phyloP scores from a whole-genome alignment of 1,139 yeast genomes.

The Komagataea norvegica region DNA sequence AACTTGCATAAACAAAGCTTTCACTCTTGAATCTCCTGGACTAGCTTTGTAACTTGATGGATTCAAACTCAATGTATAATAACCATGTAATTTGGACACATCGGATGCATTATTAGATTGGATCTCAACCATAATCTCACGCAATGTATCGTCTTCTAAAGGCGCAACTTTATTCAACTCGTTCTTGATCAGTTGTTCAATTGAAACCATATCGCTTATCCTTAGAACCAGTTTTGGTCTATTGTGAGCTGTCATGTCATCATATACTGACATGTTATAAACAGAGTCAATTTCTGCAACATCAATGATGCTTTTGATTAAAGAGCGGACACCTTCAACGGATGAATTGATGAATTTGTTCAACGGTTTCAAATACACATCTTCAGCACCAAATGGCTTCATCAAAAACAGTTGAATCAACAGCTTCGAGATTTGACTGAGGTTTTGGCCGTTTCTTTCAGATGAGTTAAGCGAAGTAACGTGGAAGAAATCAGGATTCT shows the following conservation, averaged over 20 bases:
- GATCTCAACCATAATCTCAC: constrained; percentile 38
- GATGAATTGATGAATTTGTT: constrained; percentile 62
- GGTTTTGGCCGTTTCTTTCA: constrained; percentile 41
- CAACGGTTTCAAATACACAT: constrained; percentile 72
- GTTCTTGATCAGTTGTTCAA: constrained; percentile 54
- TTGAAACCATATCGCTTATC: constrained; percentile 57
- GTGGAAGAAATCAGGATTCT: constrained; percentile 67
- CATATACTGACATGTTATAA: constrained; percentile 61
- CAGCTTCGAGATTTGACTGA: constrained; percentile 55
- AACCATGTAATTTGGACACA: constrained; percentile 31
- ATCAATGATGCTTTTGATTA: constrained; percentile 46
- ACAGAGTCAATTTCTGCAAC: constrained; percentile 55
- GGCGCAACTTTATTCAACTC: constrained; percentile 51
- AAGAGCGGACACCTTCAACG: constrained; percentile 40
- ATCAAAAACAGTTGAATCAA: constrained; percentile 62
- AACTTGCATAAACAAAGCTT: constrained; percentile 66
- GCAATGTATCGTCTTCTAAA: constrained; percentile 50
- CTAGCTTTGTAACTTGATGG: constrained; percentile 43
- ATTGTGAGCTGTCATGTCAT: constrained; percentile 63
- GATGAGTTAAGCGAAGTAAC: constrained; percentile 34
- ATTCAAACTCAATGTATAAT: constrained; percentile 37
- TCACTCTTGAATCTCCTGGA: constrained; percentile 38
- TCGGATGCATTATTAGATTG: constrained; percentile 42
- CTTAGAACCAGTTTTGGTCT: constrained; percentile 62
- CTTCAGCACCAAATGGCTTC: constrained; percentile 56